These are phyloP conservation scores for Dendrobium officinale DNA, from an alignment of 106 monocot species.

Conservation along the genomic window DNA sequence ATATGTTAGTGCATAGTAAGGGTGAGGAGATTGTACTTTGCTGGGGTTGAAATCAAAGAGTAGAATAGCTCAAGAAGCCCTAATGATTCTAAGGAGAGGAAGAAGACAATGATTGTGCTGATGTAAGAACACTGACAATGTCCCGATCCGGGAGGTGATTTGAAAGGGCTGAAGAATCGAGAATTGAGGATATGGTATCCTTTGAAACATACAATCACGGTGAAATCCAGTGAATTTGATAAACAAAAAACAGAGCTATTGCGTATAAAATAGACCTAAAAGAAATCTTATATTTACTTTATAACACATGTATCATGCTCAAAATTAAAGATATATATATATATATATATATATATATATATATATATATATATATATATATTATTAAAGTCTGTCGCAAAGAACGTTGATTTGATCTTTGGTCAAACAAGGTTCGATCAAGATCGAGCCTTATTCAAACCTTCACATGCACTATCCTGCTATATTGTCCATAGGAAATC, in stretches of 20 bases:
- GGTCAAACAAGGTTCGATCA: too few species aligned
- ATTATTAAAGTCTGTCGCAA: too few species aligned
- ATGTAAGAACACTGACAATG: conserved; percentile 27
- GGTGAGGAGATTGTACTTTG: not conserved
- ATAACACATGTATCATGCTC: not conserved
- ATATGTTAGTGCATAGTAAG: conserved; percentile 10
- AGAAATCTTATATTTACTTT: not conserved
- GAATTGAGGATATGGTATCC: too few species aligned
- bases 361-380: too few species aligned
- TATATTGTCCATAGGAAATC: too few species aligned
- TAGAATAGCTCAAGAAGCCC: conserved; percentile 5
- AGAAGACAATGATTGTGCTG: conserved; percentile 16
- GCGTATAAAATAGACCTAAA: not conserved
- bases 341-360: too few species aligned
- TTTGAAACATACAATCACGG: too few species aligned
- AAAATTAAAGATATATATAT: too few species aligned
- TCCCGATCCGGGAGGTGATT: conserved; percentile 40
- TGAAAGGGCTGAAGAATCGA: not conserved
- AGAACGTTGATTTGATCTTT: too few species aligned
- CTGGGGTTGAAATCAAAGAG: not conserved
- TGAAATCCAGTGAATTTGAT: too few species aligned
- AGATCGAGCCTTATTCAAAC: too few species aligned
- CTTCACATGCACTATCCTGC: too few species aligned
- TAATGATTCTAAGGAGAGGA: conserved; percentile 4
- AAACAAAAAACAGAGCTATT: not conserved